Conservation (phyloP, 192 early-diverging fungal genomes). For the Spinellus fusiger region DNA sequence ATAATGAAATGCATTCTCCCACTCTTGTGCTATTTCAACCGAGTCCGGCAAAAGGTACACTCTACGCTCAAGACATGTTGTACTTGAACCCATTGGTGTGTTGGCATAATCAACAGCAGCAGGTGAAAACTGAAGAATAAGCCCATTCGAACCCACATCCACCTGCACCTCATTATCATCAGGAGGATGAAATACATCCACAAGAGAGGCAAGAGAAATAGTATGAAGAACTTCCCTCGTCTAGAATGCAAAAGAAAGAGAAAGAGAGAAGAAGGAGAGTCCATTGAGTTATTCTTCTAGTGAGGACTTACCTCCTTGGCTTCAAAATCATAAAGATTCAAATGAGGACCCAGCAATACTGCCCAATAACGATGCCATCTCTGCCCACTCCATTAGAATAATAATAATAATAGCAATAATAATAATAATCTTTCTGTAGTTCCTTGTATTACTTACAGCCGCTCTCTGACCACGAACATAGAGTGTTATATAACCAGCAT, state of each 20-base stretch:
- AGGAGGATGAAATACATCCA: slow-evolving; percentile 21
- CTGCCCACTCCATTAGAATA: slow-evolving; percentile 7
- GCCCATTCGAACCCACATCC: slow-evolving; percentile 21
- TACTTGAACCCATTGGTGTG: neutral
- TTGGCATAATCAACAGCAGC: neutral
- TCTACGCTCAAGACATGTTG: slow-evolving; percentile 7
- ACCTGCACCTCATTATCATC: slow-evolving; percentile 28
- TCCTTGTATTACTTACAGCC: slow-evolving; percentile 20
- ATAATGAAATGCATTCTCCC: slow-evolving; percentile 24
- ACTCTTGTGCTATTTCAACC: neutral
- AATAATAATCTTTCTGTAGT: neutral
- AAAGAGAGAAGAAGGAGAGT: neutral
- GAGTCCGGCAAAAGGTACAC: slow-evolving; percentile 30
- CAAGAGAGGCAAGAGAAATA: slow-evolving; percentile 8
- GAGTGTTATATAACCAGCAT: slow-evolving; percentile 24
- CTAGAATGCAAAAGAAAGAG: neutral
- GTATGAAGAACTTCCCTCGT: neutral
- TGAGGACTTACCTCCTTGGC: slow-evolving; percentile 21
- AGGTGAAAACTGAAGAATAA: slow-evolving; percentile 25
- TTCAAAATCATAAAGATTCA: slow-evolving; percentile 34
- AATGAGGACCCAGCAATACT: slow-evolving; percentile 9
- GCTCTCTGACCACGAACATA: slow-evolving; percentile 17
- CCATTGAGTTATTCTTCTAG: neutral
- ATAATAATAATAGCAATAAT: neutral
- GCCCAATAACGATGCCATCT: slow-evolving; percentile 30